Base-by-base conservation (phyloP, 495 filamentous ascomycete genomes). In the Cladorrhinum samala region DNA sequence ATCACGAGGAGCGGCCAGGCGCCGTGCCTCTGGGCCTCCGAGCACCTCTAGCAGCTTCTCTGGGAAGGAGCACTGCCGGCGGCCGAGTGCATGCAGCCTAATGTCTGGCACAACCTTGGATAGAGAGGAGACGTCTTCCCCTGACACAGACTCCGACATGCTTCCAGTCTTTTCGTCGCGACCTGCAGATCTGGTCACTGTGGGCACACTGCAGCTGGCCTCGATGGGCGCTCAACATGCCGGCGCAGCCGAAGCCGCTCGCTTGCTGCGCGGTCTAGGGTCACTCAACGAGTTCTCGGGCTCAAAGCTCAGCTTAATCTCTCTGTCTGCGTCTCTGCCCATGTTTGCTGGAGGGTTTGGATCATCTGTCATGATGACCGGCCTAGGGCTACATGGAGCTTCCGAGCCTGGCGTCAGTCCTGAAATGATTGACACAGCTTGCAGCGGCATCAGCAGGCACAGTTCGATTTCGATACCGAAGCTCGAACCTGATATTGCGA, bases 141-240 rank as follows among this genome's bases (percentile, higher is more conserved):
- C 53, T 1, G 57, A 54, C 9, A 48, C 45, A 0, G 27, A n/a
- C 4, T 56, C 47, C 0, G 50, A 59, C 17, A 40, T 46, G 5
- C 53, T 63, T 0, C 61, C 60, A 11, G 19, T 33, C 3, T 62
- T 64, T 45, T 59, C 58, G 0, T 59, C 63, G 21, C 50, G 44
- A 11, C 63, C 63, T 2, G 37, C 41, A 17, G 63, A 64, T 38
- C 55, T 66, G n/a, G 56, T 66, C 47, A 61, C 61, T 9, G 53
- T 66, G 13, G 61, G 61, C 17, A 56, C 56, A n/a, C 44, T 66
- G 9, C 60, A 66, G 54, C 51, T 66, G 27, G 46, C 53, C 9
- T 61, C 61, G 25, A 61, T 66, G 63, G 51, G 56, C 9, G 50
- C 53, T 9, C 56, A 53, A 27, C 61, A 66, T 18, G 49, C 42